phyloP scores from a whole-genome alignment of 371 early-diverging fungal genomes.

The Zancudomyces culisetae region DNA sequence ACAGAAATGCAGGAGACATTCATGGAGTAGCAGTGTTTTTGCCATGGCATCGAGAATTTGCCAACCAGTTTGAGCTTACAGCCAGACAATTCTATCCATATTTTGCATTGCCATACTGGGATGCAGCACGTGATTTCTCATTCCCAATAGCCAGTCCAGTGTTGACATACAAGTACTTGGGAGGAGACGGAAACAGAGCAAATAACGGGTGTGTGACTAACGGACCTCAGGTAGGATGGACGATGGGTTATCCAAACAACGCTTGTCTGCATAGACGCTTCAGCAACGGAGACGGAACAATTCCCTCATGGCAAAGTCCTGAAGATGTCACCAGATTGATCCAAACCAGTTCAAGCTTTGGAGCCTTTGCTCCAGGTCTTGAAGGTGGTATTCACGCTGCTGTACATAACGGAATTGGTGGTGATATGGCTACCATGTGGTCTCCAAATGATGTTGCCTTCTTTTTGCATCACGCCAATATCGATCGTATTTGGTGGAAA shows the following conservation, averaged over 20 bases:
- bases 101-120: slow-evolving; percentile 23
- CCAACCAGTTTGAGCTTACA: slow-evolving; percentile 8
- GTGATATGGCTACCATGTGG: slow-evolving; percentile 23
- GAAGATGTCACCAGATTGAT: slow-evolving; percentile 17
- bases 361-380: slow-evolving; percentile 18
- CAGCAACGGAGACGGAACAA: slow-evolving; percentile 15
- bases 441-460: slow-evolving; percentile 29
- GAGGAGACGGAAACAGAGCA: slow-evolving; percentile 20
- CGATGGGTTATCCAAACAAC: slow-evolving; percentile 13
- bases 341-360: slow-evolving; percentile 10
- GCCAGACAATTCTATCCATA: slow-evolving; percentile 8
- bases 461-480: slow-evolving; percentile 26
- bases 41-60: slow-evolving; percentile 11
- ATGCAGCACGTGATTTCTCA: slow-evolving; percentile 21
- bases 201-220: slow-evolving; percentile 14
- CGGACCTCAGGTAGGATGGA: slow-evolving; percentile 14
- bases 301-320: slow-evolving; percentile 21
- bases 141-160: slow-evolving; percentile 14
- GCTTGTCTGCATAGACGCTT: slow-evolving; percentile 23
- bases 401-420: slow-evolving; percentile 26
- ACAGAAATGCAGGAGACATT: background rate
- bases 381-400: slow-evolving; percentile 25
- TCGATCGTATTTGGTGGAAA: slow-evolving; percentile 27
- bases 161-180: slow-evolving; percentile 15
- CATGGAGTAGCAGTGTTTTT: slow-evolving; percentile 11